Evolutionary conservation across 495 filamentous ascomycete species (phyloP), one percentile per base, ranked within the genome.

Genomic region (Thermochaetoides thermophila): DNA sequence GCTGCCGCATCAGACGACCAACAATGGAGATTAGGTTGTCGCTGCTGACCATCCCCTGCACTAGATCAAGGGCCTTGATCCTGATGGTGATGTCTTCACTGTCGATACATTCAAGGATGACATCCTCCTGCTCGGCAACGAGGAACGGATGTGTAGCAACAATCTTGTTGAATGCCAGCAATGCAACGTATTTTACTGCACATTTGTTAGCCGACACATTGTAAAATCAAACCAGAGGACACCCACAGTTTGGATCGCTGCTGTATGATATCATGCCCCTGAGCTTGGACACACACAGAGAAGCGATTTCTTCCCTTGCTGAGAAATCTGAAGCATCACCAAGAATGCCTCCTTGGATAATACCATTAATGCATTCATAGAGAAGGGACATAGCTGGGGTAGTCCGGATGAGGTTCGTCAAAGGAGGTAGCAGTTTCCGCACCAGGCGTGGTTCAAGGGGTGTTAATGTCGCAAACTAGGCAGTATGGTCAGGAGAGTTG

Each of bases 341-440:
- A 18, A 97, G 60, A 36, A 97, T 91, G 1, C 89, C 89, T 7
- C 89, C 91, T 52, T 92, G 84, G 22, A 97, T 92, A 38, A 97
- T 87, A 13, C 89, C 91, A 56, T 92, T 95, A 48, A 97, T 94
- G 46, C 91, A 97, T 52, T 97, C 89, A 37, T 97, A 97, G 4
- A 96, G 61, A 12, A 97, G 58, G 4, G 87, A 95, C 89, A 94
- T 97, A 7, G 89, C 91, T 17, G 81, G 76, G 1, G 91, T 96
- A 2, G 85, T 92, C 42, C 78, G 76, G 41, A 97, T 96, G 13
- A 97, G 75, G 42, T 79, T 82, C 1, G 84, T 91, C 34, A 97
- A 63, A 12, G 89, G 91, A n/a, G 86, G 84, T 9, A 95, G 60
- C n/a, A 97, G 65, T 52, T 97, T 97, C 35, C 81, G 80, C 14